Base-by-base conservation (phyloP, 768 basidiomycete genomes). In the Termitomyces sp. region DNA sequence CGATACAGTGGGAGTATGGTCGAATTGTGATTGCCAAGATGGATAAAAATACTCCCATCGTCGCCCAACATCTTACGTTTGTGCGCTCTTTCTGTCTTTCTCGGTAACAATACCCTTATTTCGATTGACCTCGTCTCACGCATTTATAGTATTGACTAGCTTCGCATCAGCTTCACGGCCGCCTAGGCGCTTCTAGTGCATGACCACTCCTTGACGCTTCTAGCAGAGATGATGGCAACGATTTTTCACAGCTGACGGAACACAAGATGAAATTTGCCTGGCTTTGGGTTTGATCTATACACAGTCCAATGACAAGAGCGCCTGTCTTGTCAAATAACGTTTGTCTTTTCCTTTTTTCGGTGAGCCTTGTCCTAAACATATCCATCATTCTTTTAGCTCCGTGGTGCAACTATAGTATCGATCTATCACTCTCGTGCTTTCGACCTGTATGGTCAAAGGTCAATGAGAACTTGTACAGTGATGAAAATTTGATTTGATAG, bases 121-220 rank as follows among this genome's bases (percentile, higher is more conserved):
- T 31, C 3, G 10, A 46, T 9, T n/a, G 5, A 46, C 4, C 31
- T 36, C 9, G 3, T 25, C 15, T 4, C 25, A 14, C 3, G 32
- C 31, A 25, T 25, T 1, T 25, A 36, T 25, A 51, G 14, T 5
- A 11, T 9, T 51, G 20, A 51, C 20, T n/a, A 60, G 59, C 29
- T 15, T 54, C 2, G 25, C 45, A 5, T 25, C 25, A 25, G 61
- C 36, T 62, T 58, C 54, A 59, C 50, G 36, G 63, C 57, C 14
- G 36, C 62, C 29, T 63, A 53, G 32, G 40, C 65, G 20, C 43
- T 68, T 14, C 32, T 68, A 59, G 45, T 65, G 12, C 66, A 64
- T 42, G 67, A 68, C 54, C 63, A 68, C 47, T 47, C 38, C 49
- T 53, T 68, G 49, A 68, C 65, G 12, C 64, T 68, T 14, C 49